These are phyloP conservation scores for Brettanomyces bruxellensis DNA, from an alignment of 805 yeast species.

Conservation along the genomic window DNA sequence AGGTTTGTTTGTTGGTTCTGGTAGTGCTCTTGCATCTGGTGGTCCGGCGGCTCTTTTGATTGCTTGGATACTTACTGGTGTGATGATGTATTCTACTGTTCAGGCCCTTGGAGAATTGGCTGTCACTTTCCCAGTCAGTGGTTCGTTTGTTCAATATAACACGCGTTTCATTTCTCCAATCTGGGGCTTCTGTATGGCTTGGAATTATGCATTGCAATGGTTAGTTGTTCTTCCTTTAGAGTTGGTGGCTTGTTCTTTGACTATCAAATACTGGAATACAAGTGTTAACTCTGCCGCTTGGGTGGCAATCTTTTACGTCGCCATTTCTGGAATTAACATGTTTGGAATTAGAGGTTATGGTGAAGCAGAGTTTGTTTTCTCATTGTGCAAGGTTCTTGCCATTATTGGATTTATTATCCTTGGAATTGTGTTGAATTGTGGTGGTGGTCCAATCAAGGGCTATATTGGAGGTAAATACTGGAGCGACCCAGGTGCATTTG, in stretches of 20 bases:
- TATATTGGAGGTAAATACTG: constrained; percentile 51
- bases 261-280: constrained; percentile 37
- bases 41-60: constrained; percentile 64
- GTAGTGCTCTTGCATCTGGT: constrained; percentile 46
- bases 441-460: constrained; percentile 54
- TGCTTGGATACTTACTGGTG: constrained; percentile 46
- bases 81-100: constrained; percentile 49
- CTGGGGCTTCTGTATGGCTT: constrained; percentile 50
- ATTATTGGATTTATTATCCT: constrained; percentile 47
- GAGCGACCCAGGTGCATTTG: constrained; percentile 48
- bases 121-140: constrained; percentile 51
- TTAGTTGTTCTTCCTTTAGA: constrained; percentile 41
- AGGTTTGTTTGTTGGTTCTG: constrained; percentile 68
- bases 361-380: constrained; percentile 52
- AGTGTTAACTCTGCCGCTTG: constrained; percentile 40
- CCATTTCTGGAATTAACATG: constrained; percentile 40
- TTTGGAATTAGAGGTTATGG: constrained; percentile 59
- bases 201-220: constrained; percentile 47
- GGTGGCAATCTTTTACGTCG: constrained; percentile 41
- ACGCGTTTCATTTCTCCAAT: constrained; percentile 48
- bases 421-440: constrained; percentile 42
- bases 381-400: constrained; percentile 43
- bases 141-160: constrained; percentile 48
- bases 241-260: constrained; percentile 43
- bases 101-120: constrained; percentile 55